Percentiles rank a stretch among this genome's conserved stretches.
Evolutionary conservation across 805 yeast genomes (phyloP).

Genomic region (Blastobotrys mokoenaii): DNA sequence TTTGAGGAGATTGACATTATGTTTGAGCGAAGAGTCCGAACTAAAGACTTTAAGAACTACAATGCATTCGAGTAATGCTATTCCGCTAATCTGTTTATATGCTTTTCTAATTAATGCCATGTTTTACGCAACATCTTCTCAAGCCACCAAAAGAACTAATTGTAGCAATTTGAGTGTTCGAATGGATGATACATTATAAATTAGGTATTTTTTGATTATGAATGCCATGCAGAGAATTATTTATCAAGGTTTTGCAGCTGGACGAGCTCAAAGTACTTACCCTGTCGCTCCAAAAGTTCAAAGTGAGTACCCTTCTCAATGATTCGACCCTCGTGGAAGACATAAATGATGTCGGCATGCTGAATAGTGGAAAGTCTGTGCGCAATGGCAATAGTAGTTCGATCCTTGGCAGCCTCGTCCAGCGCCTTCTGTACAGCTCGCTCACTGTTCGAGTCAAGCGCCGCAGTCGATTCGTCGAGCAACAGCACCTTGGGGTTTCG

Average conservation of each 20-base stretch:
- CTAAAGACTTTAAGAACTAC: conserved; percentile 13
- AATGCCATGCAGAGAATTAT: not conserved
- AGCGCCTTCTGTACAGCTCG: conserved; percentile 66
- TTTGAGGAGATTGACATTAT: conserved; percentile 52
- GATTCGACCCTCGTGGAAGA: conserved; percentile 53
- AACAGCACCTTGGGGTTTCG: conserved; percentile 58
- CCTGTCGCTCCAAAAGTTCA: conserved; percentile 33
- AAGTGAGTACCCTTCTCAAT: conserved; percentile 49
- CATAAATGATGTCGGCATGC: conserved; percentile 51
- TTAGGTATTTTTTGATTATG: too few relatives aligned
- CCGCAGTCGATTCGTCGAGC: conserved; percentile 63
- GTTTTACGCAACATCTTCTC: too few relatives aligned
- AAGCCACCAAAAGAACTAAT: too few relatives aligned
- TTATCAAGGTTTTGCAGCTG: conserved; percentile 29
- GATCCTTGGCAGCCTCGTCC: conserved; percentile 52
- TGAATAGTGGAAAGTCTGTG: conserved; percentile 68
- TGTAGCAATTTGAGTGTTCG: not conserved
- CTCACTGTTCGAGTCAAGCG: conserved; percentile 63
- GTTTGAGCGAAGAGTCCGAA: conserved; percentile 28
- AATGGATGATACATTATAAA: not conserved
- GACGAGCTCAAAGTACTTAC: conserved; percentile 34
- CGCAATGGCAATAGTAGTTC: conserved; percentile 80
- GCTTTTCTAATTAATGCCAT: too few relatives aligned
- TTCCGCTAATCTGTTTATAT: too few relatives aligned
- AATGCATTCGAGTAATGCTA: conserved; percentile 9